Evolutionary conservation across 139 green algal species (phyloP).

Genomic region (Mesotaenium endlicherianum): DNA sequence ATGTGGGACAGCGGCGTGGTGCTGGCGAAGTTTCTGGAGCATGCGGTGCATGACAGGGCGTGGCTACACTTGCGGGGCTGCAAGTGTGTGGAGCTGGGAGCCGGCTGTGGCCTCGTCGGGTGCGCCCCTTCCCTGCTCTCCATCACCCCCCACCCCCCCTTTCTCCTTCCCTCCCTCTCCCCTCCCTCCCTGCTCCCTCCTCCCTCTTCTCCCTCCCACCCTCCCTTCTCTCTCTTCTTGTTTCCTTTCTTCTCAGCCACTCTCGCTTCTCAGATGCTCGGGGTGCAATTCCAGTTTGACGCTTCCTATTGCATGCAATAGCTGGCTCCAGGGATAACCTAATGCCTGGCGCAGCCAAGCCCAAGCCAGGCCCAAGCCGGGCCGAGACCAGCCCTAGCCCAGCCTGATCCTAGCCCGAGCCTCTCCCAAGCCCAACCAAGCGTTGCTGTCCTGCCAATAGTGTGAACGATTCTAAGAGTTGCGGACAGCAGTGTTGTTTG

Average conservation of each 20-base stretch:
- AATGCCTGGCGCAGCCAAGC: too few species aligned
- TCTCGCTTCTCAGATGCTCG: too few species aligned
- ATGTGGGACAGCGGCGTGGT: conserved; percentile 48
- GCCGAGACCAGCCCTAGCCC: too few species aligned
- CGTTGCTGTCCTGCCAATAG: too few species aligned
- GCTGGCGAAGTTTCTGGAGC: conserved; percentile 42
- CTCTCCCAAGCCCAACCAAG: too few species aligned
- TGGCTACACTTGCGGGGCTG: not conserved
- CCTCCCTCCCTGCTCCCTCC: not conserved
- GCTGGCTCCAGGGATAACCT: too few species aligned
- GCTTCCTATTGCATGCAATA: too few species aligned
- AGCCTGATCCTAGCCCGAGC: too few species aligned
- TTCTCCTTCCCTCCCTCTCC: not conserved
- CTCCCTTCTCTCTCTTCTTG: not conserved
- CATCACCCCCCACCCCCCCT: not conserved
- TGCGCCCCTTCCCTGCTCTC: not conserved
- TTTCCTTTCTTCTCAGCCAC: not conserved
- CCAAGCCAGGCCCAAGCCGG: too few species aligned
- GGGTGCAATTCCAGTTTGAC: too few species aligned
- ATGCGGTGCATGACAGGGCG: not conserved
- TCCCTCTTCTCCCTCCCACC: not conserved
- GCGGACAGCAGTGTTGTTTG: too few species aligned
- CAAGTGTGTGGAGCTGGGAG: conserved; percentile 36
- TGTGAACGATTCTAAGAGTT: too few species aligned
- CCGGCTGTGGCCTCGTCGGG: conserved; percentile 41